phyloP scores from a whole-genome alignment of 2,329 filamentous ascomycete genomes.

The Plenodomus tracheiphilus region DNA sequence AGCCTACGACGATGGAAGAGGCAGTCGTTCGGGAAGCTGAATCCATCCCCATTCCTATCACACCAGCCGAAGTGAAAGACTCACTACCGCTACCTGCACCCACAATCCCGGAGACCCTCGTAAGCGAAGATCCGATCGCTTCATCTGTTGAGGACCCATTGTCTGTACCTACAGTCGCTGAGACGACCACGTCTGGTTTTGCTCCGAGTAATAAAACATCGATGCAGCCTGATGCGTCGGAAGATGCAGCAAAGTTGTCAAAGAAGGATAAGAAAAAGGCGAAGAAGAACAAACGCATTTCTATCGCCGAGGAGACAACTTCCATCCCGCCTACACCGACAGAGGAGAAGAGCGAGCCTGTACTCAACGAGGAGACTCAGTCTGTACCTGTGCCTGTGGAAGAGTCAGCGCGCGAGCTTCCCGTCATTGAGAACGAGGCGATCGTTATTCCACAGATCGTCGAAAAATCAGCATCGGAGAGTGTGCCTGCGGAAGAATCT shows the following conservation, averaged over 20 bases:
- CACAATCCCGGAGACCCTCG: neutral
- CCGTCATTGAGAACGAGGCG: neutral
- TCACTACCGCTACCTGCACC: neutral
- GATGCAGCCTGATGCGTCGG: neutral
- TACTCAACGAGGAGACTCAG: constrained; percentile 1
- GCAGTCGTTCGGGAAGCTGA: neutral
- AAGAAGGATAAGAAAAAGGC: constrained; percentile 26
- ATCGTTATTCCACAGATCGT: neutral
- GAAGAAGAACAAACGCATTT: constrained; percentile 22
- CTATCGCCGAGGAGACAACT: constrained; percentile 7
- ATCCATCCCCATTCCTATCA: neutral
- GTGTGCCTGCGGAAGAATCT: constrained; percentile 1
- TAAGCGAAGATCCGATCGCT: neutral
- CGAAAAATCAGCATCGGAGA: neutral
- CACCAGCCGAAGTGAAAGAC: neutral
- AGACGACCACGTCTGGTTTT: neutral
- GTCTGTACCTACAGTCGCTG: neutral
- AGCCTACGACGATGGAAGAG: neutral
- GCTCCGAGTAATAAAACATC: neutral
- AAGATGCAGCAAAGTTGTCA: constrained; percentile 7
- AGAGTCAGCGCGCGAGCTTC: neutral
- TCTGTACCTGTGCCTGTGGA: neutral
- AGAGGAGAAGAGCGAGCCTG: constrained; percentile 10
- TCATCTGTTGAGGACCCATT: neutral
- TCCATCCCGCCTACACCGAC: constrained; percentile 4